A percentile compares a stretch with the other conserved stretches of the same genome.
phyloP scores from a whole-genome alignment of 1,284 basidiomycete genomes.

The Ustilago curta region DNA sequence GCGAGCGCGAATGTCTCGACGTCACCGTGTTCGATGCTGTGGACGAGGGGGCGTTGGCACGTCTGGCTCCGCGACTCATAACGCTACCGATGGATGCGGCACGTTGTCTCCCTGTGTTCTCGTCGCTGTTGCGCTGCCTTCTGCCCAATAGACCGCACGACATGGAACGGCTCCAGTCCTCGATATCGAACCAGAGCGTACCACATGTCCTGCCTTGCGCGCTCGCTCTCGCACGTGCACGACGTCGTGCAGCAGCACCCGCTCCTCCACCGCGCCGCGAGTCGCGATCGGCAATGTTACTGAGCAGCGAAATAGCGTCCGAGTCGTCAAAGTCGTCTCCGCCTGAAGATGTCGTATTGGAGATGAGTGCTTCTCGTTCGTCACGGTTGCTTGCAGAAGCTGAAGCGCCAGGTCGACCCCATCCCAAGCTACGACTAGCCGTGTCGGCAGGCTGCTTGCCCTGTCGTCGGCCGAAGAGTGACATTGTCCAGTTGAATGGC shows the following conservation, averaged over 20 bases:
- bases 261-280: slow-evolving; percentile 23
- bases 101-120: slow-evolving; percentile 7
- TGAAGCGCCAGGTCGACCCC: slow-evolving; percentile 20
- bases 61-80: slow-evolving; percentile 32
- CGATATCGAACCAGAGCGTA: slow-evolving; percentile 27
- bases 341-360: not conserved
- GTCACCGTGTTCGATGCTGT: not conserved
- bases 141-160: slow-evolving; percentile 38
- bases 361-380: slow-evolving; percentile 32
- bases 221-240: slow-evolving; percentile 28
- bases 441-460: not conserved
- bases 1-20: slow-evolving; percentile 29
- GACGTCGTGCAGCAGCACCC: slow-evolving; percentile 27
- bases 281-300: slow-evolving; percentile 57
- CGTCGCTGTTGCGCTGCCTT: not conserved
- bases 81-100: slow-evolving; percentile 43
- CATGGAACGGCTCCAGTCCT: slow-evolving; percentile 19
- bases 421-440: slow-evolving; percentile 8
- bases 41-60: slow-evolving; percentile 2
- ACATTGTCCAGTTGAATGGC: slow-evolving; percentile 33
- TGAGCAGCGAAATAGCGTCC: slow-evolving; percentile 61
- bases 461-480: slow-evolving; percentile 36
- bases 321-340: slow-evolving; percentile 57
- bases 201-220: slow-evolving; percentile 35
- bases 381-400: slow-evolving; percentile 11